These are phyloP conservation scores for Neurospora sp. DNA, from an alignment of 495 filamentous ascomycete genomes.

Conservation along the genomic window DNA sequence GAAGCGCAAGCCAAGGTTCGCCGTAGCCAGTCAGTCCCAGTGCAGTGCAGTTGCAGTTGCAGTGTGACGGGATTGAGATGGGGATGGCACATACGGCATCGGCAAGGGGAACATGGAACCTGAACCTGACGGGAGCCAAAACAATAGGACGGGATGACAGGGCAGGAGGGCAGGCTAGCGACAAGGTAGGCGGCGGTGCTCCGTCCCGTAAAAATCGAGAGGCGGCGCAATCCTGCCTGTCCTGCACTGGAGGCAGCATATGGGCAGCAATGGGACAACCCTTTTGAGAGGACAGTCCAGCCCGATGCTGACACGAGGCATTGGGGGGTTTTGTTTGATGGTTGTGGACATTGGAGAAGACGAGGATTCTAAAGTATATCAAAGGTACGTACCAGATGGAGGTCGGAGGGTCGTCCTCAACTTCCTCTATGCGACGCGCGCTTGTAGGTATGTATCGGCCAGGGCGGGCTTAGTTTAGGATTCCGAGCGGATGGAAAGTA, in stretches of 20 bases:
- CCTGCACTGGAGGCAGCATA: background rate
- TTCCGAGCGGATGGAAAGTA: background rate
- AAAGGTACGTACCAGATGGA: background rate
- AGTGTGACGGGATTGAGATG: slow-evolving; percentile 5
- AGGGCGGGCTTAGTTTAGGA: background rate
- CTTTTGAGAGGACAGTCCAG: background rate
- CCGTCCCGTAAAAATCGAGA: slow-evolving; percentile 20
- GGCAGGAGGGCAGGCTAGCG: background rate
- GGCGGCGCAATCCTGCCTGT: slow-evolving; percentile 15
- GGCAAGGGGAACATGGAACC: slow-evolving; percentile 3
- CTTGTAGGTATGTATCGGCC: background rate
- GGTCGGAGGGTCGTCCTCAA: background rate
- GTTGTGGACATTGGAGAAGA: too few species aligned
- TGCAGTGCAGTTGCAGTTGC: background rate
- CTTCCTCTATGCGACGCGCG: background rate
- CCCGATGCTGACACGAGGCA: background rate
- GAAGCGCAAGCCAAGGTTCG: background rate
- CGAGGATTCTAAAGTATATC: background rate
- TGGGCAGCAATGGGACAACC: background rate
- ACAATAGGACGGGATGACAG: slow-evolving; percentile 10
- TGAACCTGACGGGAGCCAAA: slow-evolving; percentile 4
- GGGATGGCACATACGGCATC: slow-evolving; percentile 14
- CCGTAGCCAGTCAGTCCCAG: background rate
- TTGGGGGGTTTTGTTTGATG: background rate
- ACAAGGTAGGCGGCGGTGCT: background rate